Evolutionary conservation across 495 filamentous ascomycete species (phyloP), one percentile per base, ranked within the genome.

Genomic region (Usnea hakonensis): DNA sequence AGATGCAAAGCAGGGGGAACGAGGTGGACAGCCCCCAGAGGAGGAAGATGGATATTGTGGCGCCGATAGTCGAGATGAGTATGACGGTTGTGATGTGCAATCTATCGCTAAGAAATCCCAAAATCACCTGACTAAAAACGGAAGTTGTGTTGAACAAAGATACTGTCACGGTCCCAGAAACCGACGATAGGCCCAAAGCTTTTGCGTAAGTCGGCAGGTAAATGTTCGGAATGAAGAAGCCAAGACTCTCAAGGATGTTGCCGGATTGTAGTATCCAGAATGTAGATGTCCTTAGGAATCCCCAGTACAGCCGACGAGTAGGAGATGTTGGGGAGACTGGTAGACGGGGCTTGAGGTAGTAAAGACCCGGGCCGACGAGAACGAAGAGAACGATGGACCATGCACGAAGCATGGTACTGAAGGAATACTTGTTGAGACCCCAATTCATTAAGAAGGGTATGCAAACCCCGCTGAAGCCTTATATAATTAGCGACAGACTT

Each of bases 151-250:
- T 87, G 67, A 87, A 71, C 28, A 87, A 68, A 7, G 82, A 72
- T 17, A 87, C 67, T 2, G 83, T 76, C 46, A 85, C 59, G 0
- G 83, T 79, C 5, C 79, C 74, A 7, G 75, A 72, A 9, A 77
- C 73, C 28, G 74, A 54, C 1, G 76, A 74, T 4, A 81, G 68
- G n/a, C 77, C 74, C 16, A 84, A 69, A 9, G 75, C 70, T 2
- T 62, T 65, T 16, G 78, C 83, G 69, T 85, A 89, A 5, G 80
- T 78, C 36, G 85, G 83, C 0, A 90, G 76, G 69, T 87, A 90
- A 32, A 85, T 83, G 5, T 76, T 75, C 0, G 86, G 87, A 1
- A 90, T 73, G 71, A 89, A 88, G 70, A 82, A 90, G 14, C 86
- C 87, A 6, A 84, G 75, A n/a, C 78, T 77, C 67, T 89, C 77